Base-by-base conservation (phyloP, 1,139 yeast genomes). In the Debaryomyces subglobosus region DNA sequence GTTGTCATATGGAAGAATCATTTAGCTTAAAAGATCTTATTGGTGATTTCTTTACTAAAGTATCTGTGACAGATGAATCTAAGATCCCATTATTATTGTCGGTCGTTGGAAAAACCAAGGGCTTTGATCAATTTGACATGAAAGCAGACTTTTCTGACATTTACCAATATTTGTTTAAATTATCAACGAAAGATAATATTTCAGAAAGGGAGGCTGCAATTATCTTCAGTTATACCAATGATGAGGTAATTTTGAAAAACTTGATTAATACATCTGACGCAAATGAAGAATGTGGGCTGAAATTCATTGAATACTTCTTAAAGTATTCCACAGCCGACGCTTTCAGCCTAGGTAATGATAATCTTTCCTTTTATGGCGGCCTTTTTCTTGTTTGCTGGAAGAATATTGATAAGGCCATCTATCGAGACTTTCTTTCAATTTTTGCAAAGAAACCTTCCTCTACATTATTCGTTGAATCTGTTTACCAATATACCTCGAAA, bases 31-130 rank as follows among this genome's bases (percentile, higher is more conserved):
- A 48, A 7, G 71, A 64, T 20, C 45, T 65, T 1, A 54, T 72
- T 3, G 66, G 70, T 47, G 74, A 71, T 46, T 55, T 65, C n/a
- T 71, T 63, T 50, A 49, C 65, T 5, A 72, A 70, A 45, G 50
- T 71, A 10, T 39, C 57, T 2, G 49, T 54, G 45, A 51, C 60
- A 10, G 53, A 51, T 9, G 50, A 62, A 4, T 54, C 44, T 2
- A 46, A 53, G 15, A 50, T 61, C 24, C 47, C 53, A 12, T 38
- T 50, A 21, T 54, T 44, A 37, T 47, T 66, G 43, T 10, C 32
- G 10, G 20, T 38, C 34, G 10, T 40, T 18, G 4, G 13, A 12
- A 12, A 39, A 29, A 3, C 21, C 6, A 29, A 30, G 12, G 43
- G 32, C 12, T 32, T 40, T 30, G 36, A 20, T 20, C 5, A 25